A percentile compares a stretch with the other conserved stretches of the same genome.
phyloP scores from a whole-genome alignment of 257 asterid genomes.

The Solanum acaule region DNA sequence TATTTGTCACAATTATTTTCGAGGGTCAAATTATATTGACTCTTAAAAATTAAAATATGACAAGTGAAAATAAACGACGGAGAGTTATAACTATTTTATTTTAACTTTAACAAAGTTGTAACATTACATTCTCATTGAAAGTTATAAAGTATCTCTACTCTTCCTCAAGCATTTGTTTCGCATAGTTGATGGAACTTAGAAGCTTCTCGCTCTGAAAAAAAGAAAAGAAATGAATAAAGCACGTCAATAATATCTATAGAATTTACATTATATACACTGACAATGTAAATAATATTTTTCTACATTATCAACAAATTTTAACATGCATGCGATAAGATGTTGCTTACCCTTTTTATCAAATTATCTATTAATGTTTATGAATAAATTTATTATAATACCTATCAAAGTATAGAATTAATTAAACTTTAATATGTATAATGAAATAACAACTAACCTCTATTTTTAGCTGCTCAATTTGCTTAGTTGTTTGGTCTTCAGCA shows the following conservation, averaged over 20 bases:
- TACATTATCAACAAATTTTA: background rate
- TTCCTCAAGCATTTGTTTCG: background rate
- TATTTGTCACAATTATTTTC: background rate
- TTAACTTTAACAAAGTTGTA: background rate
- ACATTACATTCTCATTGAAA: background rate
- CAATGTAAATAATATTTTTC: background rate
- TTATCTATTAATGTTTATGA: background rate
- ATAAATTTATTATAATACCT: background rate
- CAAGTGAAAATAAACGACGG: no score
- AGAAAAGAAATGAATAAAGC: background rate
- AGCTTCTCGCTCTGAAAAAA: background rate
- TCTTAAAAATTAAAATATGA: background rate
- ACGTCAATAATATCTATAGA: background rate
- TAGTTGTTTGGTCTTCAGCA: background rate
- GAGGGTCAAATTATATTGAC: background rate
- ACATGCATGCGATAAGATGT: background rate
- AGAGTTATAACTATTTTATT: no score
- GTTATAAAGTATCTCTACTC: background rate
- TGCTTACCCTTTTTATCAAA: background rate
- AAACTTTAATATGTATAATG: background rate
- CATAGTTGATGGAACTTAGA: background rate
- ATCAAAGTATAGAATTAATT: background rate
- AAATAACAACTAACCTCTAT: background rate
- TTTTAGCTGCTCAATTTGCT: background rate
- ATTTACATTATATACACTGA: background rate